Base-by-base conservation (phyloP, 345 rosid species). In the Cochlearia excelsa region DNA sequence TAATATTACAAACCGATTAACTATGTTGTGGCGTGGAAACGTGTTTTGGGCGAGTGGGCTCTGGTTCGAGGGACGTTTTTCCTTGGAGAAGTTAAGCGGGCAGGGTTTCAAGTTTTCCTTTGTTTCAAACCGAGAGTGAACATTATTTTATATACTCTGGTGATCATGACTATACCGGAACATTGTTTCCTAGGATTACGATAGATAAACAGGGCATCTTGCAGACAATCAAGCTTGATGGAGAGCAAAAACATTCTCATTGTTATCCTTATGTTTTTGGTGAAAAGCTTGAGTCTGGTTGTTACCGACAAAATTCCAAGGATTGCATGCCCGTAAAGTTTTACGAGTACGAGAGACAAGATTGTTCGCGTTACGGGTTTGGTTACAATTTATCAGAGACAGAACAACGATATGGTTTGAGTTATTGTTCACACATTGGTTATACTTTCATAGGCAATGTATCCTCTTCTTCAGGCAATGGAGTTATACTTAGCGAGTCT, bases 1-100 rank as follows among this genome's bases (percentile, higher is more conserved):
- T 31, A 62, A 65, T 34, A 37, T 49, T 8, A 59, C 68, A 0
- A 62, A 39, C 7, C 51, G 60, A 10, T 62, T 79, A 26, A 49
- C 55, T 11, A 47, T 72, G 10, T 44, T 59, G 62, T 60, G 72
- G 72, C 26, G 37, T 11, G 54, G 70, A 41, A 26, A 54, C 45
- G 31, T 61, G 29, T 26, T 34, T 29, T 74, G 78, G 78, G 57
- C 55, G 1, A 74, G 73, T 59, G 74, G 66, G 2, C 37, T 51
- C 11, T 56, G 49, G 58, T 52, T 65, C 1, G 30, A 63, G 9
- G 70, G 27, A 30, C 1, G 5, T 0, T 59, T 74, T 55, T 43
- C 61, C 26, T 55, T 58, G 28, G 35, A 46, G 38, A 23, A 3
- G 4, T 26, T n/a, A 0, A 23, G 33, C 50, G 1, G 6, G 1